Evolutionary conservation across 495 filamentous ascomycete genomes (phyloP).

Genomic region (Annulohypoxylon bovei): DNA sequence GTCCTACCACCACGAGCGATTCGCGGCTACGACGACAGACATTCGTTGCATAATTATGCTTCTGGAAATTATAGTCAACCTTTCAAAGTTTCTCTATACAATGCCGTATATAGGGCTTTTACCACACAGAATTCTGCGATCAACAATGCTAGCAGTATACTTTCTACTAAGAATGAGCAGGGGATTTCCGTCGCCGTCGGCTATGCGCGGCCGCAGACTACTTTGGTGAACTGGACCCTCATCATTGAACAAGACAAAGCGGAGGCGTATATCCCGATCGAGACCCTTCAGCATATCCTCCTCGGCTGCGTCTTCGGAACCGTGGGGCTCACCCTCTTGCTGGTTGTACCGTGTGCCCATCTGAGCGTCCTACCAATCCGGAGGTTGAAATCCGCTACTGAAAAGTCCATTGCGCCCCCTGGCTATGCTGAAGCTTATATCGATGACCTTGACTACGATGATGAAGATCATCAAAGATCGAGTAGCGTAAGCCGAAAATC

Average conservation of each 20-base stretch:
- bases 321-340: slow-evolving; percentile 70
- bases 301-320: slow-evolving; percentile 87
- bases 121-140: slow-evolving; percentile 52
- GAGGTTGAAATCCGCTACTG: slow-evolving; percentile 78
- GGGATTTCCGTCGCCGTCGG: slow-evolving; percentile 72
- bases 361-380: slow-evolving; percentile 81
- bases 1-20: slow-evolving; percentile 56
- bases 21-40: slow-evolving; percentile 54
- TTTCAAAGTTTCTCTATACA: slow-evolving; percentile 68
- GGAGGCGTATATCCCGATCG: slow-evolving; percentile 81
- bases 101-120: slow-evolving; percentile 65
- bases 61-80: slow-evolving; percentile 55
- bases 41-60: slow-evolving; percentile 54
- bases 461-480: slow-evolving; percentile 49
- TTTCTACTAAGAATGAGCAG: slow-evolving; percentile 78
- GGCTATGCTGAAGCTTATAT: slow-evolving; percentile 62
- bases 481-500: slow-evolving; percentile 51
- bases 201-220: slow-evolving; percentile 70
- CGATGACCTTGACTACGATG: slow-evolving; percentile 54
- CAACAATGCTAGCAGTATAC: slow-evolving; percentile 70
- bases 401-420: slow-evolving; percentile 75
- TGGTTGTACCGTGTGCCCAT: slow-evolving; percentile 81
- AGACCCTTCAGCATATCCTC: slow-evolving; percentile 76
- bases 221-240: slow-evolving; percentile 80
- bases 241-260: slow-evolving; percentile 77